A percentile compares a stretch with the other conserved stretches of the same genome.
Conservation (phyloP, 2,329 filamentous ascomycete species). For the Trichocomaceae sp. region DNA sequence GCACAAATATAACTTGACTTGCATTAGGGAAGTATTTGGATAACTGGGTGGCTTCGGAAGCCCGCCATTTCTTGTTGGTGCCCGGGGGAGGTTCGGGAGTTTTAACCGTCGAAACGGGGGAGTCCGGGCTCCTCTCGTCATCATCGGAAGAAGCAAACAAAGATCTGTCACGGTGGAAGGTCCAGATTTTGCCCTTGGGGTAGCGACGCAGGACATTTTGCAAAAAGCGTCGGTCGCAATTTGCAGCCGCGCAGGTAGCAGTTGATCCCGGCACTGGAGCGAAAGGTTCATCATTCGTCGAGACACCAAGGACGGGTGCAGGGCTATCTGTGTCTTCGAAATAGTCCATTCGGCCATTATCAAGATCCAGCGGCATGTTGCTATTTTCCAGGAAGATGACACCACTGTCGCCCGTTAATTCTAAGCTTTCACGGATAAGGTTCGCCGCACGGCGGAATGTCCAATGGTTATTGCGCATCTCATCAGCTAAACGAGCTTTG, state of each 20-base stretch:
- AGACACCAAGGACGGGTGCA: slow-evolving; percentile 29
- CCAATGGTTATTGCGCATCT: slow-evolving; percentile 34
- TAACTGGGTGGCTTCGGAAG: slow-evolving; percentile 33
- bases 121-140: slow-evolving; percentile 22
- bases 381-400: slow-evolving; percentile 35
- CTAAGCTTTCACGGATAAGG: slow-evolving; percentile 44
- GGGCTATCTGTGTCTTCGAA: slow-evolving; percentile 24
- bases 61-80: slow-evolving; percentile 24
- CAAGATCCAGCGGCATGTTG: slow-evolving; percentile 23
- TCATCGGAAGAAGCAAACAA: slow-evolving; percentile 43
- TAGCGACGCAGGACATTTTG: slow-evolving; percentile 38
- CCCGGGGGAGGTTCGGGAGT: slow-evolving; percentile 20
- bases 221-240: slow-evolving; percentile 27
- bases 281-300: slow-evolving; percentile 32
- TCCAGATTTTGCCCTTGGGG: slow-evolving; percentile 44
- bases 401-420: slow-evolving; percentile 41
- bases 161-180: slow-evolving; percentile 39
- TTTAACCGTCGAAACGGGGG: slow-evolving; percentile 10
- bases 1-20: slow-evolving; percentile 45
- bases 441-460: slow-evolving; percentile 45
- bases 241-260: slow-evolving; percentile 24
- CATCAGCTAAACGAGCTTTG: slow-evolving; percentile 23
- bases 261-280: slow-evolving; percentile 25
- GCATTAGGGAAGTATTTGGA: slow-evolving; percentile 43
- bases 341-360: slow-evolving; percentile 24